Base-by-base conservation (phyloP, 495 filamentous ascomycete species). In the Antarctomyces pellizariae region DNA sequence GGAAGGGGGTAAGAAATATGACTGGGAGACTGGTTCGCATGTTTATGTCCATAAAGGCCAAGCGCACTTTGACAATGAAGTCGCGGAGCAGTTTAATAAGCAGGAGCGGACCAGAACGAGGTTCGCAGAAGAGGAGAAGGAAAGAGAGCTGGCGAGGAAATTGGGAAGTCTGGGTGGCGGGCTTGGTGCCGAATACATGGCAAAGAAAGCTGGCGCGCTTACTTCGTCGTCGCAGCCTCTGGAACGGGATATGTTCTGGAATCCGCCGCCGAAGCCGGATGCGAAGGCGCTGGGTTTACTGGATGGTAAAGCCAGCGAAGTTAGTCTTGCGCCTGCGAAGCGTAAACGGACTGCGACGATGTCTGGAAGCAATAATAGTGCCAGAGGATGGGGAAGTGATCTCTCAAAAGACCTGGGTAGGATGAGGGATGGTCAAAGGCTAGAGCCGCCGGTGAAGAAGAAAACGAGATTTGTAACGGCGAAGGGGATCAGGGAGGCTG, bases 381-480 rank as follows among this genome's bases (percentile, higher is more conserved):
- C 36, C 22, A 19, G 59, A 3, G 61, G 61, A 4, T 66, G 61
- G 61, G 61, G 61, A 15, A 44, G 48, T 4, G 33, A 34, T 10
- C 36, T 66, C 1, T 43, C 37, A 28, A 44, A 47, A 7, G 62
- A 64, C 36, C 43, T 66, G 10, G 43, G 46, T 4, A 36, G 55
- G 30, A 63, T 66, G 61, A 57, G 53, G 34, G 52, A 60, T n/a
- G 61, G 58, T 4, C 58, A 64, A 35, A 50, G 37, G 34, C 25
- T 61, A 2, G 34, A 42, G 7, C 21, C 14, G 7, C 59, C 64
- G 3, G 56, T 63, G 7, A 54, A 57, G 37, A 84, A 86, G 48
- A 86, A 82, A 54, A 86, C 76, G 8, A 54, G 78, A 10, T 86
- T 89, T 39, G 62, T 79, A 20, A 83, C 69, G 16, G 61, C 65